phyloP scores from a whole-genome alignment of 306 rosid species.

The Fragaria nilgerrensis region DNA sequence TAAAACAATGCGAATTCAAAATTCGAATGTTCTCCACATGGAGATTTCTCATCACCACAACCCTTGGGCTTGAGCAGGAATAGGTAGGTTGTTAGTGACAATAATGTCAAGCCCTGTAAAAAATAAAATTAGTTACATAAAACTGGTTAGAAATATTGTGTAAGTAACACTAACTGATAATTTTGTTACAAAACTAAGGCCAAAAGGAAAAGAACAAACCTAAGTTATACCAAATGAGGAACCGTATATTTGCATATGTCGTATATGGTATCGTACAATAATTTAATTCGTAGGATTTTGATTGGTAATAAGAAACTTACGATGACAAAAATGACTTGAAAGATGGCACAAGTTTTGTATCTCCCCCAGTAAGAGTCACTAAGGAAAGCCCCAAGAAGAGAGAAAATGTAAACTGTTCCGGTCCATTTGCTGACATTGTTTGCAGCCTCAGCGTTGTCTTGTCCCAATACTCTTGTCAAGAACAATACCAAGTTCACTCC shows the following conservation, averaged over 20 bases:
- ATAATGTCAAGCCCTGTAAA: constrained; percentile 54
- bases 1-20: constrained; percentile 40
- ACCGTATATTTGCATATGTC: neutral
- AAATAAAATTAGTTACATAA: neutral
- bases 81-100: constrained; percentile 55
- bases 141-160: no score
- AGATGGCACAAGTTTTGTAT: constrained; percentile 62
- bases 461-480: constrained; percentile 65
- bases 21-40: constrained; percentile 50
- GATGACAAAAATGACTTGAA: constrained; percentile 60
- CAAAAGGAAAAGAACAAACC: neutral
- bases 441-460: constrained; percentile 79
- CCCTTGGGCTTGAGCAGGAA: constrained; percentile 62
- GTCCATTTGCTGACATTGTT: constrained; percentile 84
- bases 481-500: constrained; percentile 76
- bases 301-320: constrained; percentile 38
- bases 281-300: neutral
- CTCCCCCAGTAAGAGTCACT: constrained; percentile 86
- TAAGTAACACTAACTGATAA: no score
- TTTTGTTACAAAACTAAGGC: neutral
- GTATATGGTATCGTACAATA: no score
- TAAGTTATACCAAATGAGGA: neutral
- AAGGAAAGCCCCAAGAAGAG: constrained; percentile 82
- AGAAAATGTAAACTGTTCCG: constrained; percentile 73
- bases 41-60: constrained; percentile 52